Conservation (phyloP, 2,329 filamentous ascomycete genomes). For the Meredithiella fracta region DNA sequence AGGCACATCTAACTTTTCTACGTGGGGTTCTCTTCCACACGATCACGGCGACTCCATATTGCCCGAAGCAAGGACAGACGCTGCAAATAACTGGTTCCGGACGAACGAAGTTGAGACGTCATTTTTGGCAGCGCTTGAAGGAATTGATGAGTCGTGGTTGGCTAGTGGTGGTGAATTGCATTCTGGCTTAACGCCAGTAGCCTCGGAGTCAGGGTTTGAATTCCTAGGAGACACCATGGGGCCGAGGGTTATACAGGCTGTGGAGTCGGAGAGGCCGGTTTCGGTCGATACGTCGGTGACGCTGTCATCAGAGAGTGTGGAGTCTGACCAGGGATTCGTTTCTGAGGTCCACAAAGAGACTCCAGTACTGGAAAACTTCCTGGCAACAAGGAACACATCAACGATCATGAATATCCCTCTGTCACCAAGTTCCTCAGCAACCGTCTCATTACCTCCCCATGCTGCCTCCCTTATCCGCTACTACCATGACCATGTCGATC, state of each 20-base stretch:
- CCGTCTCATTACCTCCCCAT: conserved; percentile 14
- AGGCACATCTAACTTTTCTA: no score
- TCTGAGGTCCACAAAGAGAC: no score
- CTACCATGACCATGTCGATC: conserved; percentile 19
- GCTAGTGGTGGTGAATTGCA: background rate
- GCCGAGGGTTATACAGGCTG: background rate
- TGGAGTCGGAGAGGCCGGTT: background rate
- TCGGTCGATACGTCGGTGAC: no score
- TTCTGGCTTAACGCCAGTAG: background rate
- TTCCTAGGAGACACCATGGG: background rate
- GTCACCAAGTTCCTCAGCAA: background rate
- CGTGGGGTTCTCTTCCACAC: no score
- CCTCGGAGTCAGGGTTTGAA: background rate
- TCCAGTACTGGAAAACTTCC: no score
- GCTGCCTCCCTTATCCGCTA: conserved; percentile 19
- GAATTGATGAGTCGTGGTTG: background rate
- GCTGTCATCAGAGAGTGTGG: no score
- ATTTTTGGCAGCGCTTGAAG: background rate
- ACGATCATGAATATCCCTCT: background rate
- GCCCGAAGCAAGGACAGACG: background rate
- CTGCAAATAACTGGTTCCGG: background rate
- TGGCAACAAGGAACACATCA: no score
- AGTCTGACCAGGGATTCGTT: no score
- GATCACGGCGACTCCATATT: no score
- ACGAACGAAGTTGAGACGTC: background rate